Conservation (phyloP, 225 moss, liverwort and hornwort genomes). For the Straminergon stramineum region DNA sequence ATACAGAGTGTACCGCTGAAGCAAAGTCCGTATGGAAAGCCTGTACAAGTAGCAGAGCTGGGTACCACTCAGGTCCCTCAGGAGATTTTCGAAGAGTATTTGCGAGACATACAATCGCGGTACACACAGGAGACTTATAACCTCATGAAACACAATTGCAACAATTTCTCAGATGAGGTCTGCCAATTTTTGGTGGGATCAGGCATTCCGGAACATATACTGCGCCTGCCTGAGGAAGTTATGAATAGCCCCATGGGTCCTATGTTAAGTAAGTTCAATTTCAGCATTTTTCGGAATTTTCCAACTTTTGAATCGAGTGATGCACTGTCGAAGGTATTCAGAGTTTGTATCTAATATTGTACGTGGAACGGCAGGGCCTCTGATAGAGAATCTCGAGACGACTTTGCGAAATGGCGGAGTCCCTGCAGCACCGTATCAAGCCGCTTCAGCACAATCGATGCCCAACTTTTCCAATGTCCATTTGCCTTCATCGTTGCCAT, state of each 20-base stretch:
- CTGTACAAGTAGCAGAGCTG: constrained; percentile 63
- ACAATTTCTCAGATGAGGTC: constrained; percentile 91
- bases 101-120: constrained; percentile 71
- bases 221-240: constrained; percentile 79
- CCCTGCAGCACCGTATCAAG: constrained; percentile 54
- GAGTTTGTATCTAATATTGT: not conserved
- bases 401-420: constrained; percentile 82
- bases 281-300: not conserved
- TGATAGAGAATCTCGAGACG: constrained; percentile 85
- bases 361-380: constrained; percentile 41
- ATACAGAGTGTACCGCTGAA: constrained; percentile 72
- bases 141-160: constrained; percentile 87
- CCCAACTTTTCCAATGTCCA: constrained; percentile 59
- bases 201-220: constrained; percentile 65
- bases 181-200: constrained; percentile 79
- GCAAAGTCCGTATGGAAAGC: constrained; percentile 78
- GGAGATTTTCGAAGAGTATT: constrained; percentile 83
- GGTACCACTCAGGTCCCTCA: constrained; percentile 75
- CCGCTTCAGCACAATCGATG: constrained; percentile 14
- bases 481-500: constrained; percentile 48
- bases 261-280: constrained; percentile 52
- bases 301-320: not conserved
- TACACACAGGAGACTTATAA: constrained; percentile 81
- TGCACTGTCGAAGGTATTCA: not conserved
- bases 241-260: constrained; percentile 84